Conservation (phyloP, 352 stramenopile genomes). For the Phytopythium vexans region DNA sequence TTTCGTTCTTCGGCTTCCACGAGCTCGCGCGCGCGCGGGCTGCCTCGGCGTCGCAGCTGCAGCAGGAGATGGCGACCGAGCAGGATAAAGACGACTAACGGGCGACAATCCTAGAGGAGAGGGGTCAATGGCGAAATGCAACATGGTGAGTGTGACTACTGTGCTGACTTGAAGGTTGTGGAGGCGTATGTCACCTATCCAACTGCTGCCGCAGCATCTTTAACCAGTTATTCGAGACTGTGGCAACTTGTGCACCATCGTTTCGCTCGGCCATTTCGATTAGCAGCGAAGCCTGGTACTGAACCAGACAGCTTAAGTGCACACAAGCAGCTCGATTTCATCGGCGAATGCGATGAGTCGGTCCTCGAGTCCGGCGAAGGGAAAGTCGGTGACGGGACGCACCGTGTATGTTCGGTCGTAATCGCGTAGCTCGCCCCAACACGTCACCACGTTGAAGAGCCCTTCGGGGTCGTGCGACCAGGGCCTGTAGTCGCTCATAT, state of each 20-base stretch:
- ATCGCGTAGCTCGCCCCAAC: background rate
- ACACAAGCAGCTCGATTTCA: background rate
- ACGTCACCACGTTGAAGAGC: background rate
- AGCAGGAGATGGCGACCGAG: slow-evolving; percentile 22
- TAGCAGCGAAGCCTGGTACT: too few species aligned
- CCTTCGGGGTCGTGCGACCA: background rate
- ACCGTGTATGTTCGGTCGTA: background rate
- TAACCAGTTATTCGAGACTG: too few species aligned
- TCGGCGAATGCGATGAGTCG: background rate
- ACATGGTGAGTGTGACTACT: too few species aligned
- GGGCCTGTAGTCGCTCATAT: background rate
- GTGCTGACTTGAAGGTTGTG: background rate
- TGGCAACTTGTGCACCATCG: too few species aligned
- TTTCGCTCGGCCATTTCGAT: too few species aligned
- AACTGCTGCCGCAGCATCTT: too few species aligned
- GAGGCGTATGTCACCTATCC: too few species aligned
- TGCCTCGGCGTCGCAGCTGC: slow-evolving; percentile 65
- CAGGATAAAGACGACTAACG: slow-evolving; percentile 6
- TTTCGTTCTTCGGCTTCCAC: slow-evolving; percentile 62
- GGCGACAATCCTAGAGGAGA: background rate
- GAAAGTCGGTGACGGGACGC: background rate
- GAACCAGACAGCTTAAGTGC: too few species aligned
- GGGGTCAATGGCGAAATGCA: too few species aligned
- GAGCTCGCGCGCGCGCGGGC: slow-evolving; percentile 60
- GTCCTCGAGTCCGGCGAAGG: background rate